phyloP scores from a whole-genome alignment of 2,329 filamentous ascomycete genomes.

The Arthrobotrys iridis region DNA sequence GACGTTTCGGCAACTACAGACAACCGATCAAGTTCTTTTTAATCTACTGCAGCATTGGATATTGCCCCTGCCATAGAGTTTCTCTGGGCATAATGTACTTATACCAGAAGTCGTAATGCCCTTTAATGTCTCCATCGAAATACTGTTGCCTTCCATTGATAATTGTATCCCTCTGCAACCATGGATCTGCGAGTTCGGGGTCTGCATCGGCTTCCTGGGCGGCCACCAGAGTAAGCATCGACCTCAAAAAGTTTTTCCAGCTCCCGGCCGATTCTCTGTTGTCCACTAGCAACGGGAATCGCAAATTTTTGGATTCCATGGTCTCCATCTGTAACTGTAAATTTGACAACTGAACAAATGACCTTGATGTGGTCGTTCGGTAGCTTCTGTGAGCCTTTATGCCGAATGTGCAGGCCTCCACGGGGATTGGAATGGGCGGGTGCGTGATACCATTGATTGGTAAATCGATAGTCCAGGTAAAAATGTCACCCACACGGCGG shows the following conservation, averaged over 20 bases:
- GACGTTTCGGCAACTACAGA: too few species aligned
- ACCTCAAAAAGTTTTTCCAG: conserved; percentile 8
- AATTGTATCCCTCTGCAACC: not conserved
- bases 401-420: conserved; percentile 8
- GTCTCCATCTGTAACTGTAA: not conserved
- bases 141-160: not conserved
- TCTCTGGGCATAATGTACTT: conserved; percentile 22
- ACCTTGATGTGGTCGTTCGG: not conserved
- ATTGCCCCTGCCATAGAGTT: conserved; percentile 10
- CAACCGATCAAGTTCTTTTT: too few species aligned
- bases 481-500: conserved; percentile 21
- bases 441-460: not conserved
- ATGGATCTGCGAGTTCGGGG: conserved; percentile 1
- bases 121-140: conserved; percentile 10
- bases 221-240: not conserved
- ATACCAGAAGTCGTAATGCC: conserved; percentile 34
- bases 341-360: not conserved
- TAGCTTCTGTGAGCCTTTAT: conserved; percentile 1
- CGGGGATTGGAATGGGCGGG: not conserved
- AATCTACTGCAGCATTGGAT: conserved; percentile 23
- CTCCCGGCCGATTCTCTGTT: not conserved
- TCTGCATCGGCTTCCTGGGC: not conserved
- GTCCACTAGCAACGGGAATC: conserved; percentile 3
- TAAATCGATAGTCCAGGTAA: conserved; percentile 24
- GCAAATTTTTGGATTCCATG: not conserved